Percentiles rank a stretch among this genome's conserved stretches.
Conservation (phyloP, 805 yeast species). For the Sugiyamaella qingdaonensis region DNA sequence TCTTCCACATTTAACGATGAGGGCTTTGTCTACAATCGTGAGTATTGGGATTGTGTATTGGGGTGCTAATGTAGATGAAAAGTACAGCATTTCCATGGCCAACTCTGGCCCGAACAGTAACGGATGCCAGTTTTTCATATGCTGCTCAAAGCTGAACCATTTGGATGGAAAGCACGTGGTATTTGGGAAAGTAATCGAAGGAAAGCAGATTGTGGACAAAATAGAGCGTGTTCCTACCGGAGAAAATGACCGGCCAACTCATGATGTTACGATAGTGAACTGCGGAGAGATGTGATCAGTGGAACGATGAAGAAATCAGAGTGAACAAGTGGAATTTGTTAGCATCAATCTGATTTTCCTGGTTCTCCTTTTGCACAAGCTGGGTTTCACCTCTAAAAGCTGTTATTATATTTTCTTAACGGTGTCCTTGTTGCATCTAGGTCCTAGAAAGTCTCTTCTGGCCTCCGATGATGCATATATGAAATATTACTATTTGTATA, state of each 20-base stretch:
- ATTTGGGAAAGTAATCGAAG: conserved; percentile 46
- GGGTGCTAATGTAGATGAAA: conserved; percentile 22
- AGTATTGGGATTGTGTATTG: conserved; percentile 2
- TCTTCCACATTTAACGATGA: conserved; percentile 43
- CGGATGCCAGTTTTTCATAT: conserved; percentile 57
- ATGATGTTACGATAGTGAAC: conserved; percentile 29
- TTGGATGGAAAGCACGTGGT: conserved; percentile 48
- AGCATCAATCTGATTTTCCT: too few relatives aligned
- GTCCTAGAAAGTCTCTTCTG: too few relatives aligned
- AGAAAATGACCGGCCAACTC: conserved; percentile 31
- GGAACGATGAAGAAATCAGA: background rate
- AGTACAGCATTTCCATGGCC: conserved; percentile 54
- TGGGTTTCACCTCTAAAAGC: too few relatives aligned
- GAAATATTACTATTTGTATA: too few relatives aligned
- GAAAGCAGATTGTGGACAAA: conserved; percentile 29
- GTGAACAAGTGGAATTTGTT: background rate
- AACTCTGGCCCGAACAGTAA: conserved; percentile 59
- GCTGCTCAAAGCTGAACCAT: conserved; percentile 33
- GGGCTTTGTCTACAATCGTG: conserved; percentile 35
- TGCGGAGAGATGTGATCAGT: conserved; percentile 37
- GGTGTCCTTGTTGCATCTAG: too few relatives aligned
- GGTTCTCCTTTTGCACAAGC: too few relatives aligned
- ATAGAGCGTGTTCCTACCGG: conserved; percentile 32
- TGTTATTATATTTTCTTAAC: too few relatives aligned
- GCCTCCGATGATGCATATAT: too few relatives aligned